A percentile compares a stretch with the other conserved stretches of the same genome.
Evolutionary conservation across 305 asterid genomes (phyloP).

Genomic region (Plantago coronopus): DNA sequence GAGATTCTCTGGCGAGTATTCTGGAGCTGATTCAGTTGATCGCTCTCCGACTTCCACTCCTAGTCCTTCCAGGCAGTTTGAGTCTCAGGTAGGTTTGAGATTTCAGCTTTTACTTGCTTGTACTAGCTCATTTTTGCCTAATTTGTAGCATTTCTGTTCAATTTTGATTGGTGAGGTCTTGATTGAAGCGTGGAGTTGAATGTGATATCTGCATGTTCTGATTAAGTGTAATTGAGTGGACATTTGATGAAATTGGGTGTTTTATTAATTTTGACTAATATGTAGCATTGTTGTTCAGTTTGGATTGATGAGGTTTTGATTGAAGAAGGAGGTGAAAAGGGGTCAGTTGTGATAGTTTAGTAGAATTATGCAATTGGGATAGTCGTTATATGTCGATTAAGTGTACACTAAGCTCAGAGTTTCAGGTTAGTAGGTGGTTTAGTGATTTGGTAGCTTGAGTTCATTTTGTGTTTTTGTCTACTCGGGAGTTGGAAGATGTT

Average conservation of each 20-base stretch:
- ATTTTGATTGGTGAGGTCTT: not conserved
- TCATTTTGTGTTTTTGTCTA: not conserved
- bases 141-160: no score
- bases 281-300: no score
- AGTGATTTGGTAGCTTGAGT: not conserved
- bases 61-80: constrained; percentile 49
- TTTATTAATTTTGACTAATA: no score
- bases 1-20: constrained; percentile 32
- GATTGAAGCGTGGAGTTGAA: not conserved
- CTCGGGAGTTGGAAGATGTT: not conserved
- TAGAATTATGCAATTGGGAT: no score
- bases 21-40: constrained; percentile 35
- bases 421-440: not conserved
- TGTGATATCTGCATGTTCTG: not conserved
- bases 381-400: no score
- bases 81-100: constrained; percentile 34
- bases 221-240: not conserved
- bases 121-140: no score
- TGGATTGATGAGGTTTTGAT: no score
- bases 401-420: no score
- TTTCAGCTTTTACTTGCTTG: not conserved
- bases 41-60: constrained; percentile 35
- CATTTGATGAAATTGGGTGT: not conserved
- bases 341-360: no score
- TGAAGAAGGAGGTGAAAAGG: no score